A percentile compares a stretch with the other conserved stretches of the same genome.
Evolutionary conservation across 1,284 basidiomycete genomes (phyloP).

Genomic region (Marasmius tenuissimus): DNA sequence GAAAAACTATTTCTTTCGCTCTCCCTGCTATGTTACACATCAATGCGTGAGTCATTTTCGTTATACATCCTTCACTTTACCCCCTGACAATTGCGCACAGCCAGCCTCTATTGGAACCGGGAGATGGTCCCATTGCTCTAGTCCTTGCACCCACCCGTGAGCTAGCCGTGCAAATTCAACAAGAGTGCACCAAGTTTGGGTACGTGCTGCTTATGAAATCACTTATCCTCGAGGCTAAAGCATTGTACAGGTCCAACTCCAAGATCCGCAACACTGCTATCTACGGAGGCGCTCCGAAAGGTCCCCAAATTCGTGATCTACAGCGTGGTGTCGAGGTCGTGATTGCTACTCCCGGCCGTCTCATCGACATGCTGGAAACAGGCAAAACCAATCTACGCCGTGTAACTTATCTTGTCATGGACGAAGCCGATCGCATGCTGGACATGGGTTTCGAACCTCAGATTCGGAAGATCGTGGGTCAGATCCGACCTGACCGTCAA

Average conservation of each 20-base stretch:
- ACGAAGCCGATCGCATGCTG: conserved; percentile 98
- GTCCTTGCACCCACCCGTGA: conserved; percentile 98
- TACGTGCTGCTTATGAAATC: conserved; percentile 31
- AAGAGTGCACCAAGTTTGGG: conserved; percentile 98
- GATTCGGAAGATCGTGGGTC: conserved; percentile 96
- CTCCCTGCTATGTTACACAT: conserved; percentile 99
- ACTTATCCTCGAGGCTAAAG: conserved; percentile 14
- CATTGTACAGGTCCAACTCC: conserved; percentile 73
- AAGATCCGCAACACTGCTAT: conserved; percentile 98
- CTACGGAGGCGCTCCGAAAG: conserved; percentile 98
- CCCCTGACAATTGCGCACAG: conserved; percentile 34
- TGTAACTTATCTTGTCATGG: conserved; percentile 98
- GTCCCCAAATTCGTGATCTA: conserved; percentile 96
- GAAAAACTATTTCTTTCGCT: conserved; percentile 98
- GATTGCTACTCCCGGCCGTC: conserved; percentile 87
- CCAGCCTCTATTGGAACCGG: conserved; percentile 90
- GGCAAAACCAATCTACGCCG: conserved; percentile 96
- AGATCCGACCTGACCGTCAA: conserved; percentile 96
- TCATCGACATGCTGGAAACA: conserved; percentile 95
- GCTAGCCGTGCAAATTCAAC: conserved; percentile 97
- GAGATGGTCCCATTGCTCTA: conserved; percentile 96
- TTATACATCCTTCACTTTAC: conserved; percentile 9
- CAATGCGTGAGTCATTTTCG: conserved; percentile 74
- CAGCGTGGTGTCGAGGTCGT: conserved; percentile 97
- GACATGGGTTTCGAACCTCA: conserved; percentile 99